Evolutionary conservation across 345 rosid genomes (phyloP).

Genomic region (Hibiscus syriacus): DNA sequence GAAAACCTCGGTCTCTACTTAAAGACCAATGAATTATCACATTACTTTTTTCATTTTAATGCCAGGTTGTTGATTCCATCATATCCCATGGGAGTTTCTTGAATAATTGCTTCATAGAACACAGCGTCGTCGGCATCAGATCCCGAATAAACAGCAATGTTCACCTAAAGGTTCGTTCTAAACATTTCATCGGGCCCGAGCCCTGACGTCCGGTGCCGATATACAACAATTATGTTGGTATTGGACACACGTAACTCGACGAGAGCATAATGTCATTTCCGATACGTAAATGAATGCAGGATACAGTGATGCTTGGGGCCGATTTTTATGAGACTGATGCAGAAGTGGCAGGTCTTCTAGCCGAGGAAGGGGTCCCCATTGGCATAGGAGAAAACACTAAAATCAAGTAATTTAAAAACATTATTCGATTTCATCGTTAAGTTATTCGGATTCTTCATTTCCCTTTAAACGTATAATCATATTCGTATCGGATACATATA

Average conservation of each 20-base stretch:
- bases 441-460: no score
- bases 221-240: no score
- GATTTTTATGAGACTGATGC: slow-evolving; percentile 79
- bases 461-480: no score
- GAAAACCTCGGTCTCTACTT: not conserved
- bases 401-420: slow-evolving; percentile 37
- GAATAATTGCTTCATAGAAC: slow-evolving; percentile 61
- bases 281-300: slow-evolving; percentile 30
- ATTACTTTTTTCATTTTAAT: not conserved
- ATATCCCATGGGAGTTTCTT: slow-evolving; percentile 91
- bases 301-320: slow-evolving; percentile 90
- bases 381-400: slow-evolving; percentile 85
- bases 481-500: no score
- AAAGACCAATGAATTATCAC: no score
- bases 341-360: slow-evolving; percentile 49
- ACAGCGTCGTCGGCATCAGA: slow-evolving; percentile 84
- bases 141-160: slow-evolving; percentile 72
- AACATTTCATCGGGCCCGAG: not conserved
- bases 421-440: not conserved
- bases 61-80: slow-evolving; percentile 75
- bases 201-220: no score
- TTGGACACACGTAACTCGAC: no score
- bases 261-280: not conserved
- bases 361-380: slow-evolving; percentile 66
- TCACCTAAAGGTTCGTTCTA: slow-evolving; percentile 58